These are phyloP conservation scores for Fragilariopsis cylindrus DNA, from an alignment of 108 stramenopile species.

Conservation along the genomic window DNA sequence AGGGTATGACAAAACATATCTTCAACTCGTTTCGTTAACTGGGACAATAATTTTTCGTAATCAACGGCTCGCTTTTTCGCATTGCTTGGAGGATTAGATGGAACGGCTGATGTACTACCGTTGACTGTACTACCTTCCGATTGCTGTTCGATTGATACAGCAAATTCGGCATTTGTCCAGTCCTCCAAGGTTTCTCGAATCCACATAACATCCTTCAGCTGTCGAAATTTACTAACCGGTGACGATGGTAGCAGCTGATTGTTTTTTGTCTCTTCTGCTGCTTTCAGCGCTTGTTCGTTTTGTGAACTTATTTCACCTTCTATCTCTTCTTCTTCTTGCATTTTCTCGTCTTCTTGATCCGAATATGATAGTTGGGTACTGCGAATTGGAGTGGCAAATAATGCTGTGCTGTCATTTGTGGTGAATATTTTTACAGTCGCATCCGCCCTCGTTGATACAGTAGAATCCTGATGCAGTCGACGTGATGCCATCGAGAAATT, in stretches of 20 bases:
- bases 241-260: background rate
- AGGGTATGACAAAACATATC: constrained; percentile 56
- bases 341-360: background rate
- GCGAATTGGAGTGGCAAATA: background rate
- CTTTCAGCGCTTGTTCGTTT: background rate
- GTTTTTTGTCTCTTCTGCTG: too few relatives aligned
- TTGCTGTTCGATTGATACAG: constrained; percentile 53
- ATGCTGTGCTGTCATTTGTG: background rate
- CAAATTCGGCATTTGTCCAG: constrained; percentile 88
- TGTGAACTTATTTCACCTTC: background rate
- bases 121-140: background rate
- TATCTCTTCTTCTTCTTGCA: background rate
- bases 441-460: background rate
- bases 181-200: constrained; percentile 82
- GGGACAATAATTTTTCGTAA: constrained; percentile 76
- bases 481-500: background rate
- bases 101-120: constrained; percentile 7
- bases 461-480: background rate
- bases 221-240: constrained; percentile 54
- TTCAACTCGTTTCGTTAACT: constrained; percentile 64
- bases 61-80: constrained; percentile 76
- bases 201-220: constrained; percentile 89
- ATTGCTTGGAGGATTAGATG: constrained; percentile 11
- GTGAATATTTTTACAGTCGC: background rate
- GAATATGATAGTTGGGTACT: background rate